Percentiles rank a stretch among this genome's conserved stretches.
phyloP scores from a whole-genome alignment of 306 rosid species.

The Casuarina cunninghamiana region DNA sequence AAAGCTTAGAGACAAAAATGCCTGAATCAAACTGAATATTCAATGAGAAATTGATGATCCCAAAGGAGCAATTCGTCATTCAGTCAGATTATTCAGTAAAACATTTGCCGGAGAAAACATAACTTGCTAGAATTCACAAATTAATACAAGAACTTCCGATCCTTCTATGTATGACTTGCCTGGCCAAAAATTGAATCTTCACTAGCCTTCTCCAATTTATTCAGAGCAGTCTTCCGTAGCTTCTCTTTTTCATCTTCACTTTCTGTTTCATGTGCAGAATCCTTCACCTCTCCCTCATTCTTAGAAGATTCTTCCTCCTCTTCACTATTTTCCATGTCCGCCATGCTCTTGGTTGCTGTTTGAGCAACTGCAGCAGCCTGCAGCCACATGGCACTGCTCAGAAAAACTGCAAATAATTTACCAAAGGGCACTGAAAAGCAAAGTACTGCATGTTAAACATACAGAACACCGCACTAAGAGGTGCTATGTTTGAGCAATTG shows the following conservation, averaged over 20 bases:
- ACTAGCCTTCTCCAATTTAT: slow-evolving; percentile 89
- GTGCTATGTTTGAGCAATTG: not conserved
- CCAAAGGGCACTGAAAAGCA: slow-evolving; percentile 2
- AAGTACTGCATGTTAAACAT: slow-evolving; percentile 4
- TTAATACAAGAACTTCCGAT: not conserved
- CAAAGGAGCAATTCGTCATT: no score
- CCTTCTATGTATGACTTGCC: slow-evolving; percentile 49
- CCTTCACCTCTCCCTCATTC: slow-evolving; percentile 55
- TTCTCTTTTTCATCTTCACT: slow-evolving; percentile 51
- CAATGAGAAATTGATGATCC: not conserved
- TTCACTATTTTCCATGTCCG: slow-evolving; percentile 49
- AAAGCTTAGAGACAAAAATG: slow-evolving; percentile 2
- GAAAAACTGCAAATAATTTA: not conserved
- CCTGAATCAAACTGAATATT: not conserved
- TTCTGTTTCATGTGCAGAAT: slow-evolving; percentile 43
- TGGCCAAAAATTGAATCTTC: slow-evolving; percentile 82
- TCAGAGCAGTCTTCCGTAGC: slow-evolving; percentile 66
- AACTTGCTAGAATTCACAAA: not conserved
- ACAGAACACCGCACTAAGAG: not conserved
- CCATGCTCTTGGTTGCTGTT: slow-evolving; percentile 83
- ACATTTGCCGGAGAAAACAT: not conserved
- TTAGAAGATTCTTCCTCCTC: slow-evolving; percentile 59
- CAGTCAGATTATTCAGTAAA: no score
- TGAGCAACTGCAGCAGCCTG: slow-evolving; percentile 92
- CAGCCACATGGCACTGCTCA: slow-evolving; percentile 26